Percentiles rank a stretch among this genome's conserved stretches.
Evolutionary conservation across 768 basidiomycete species (phyloP).

Genomic region (Agrocybe pediades): DNA sequence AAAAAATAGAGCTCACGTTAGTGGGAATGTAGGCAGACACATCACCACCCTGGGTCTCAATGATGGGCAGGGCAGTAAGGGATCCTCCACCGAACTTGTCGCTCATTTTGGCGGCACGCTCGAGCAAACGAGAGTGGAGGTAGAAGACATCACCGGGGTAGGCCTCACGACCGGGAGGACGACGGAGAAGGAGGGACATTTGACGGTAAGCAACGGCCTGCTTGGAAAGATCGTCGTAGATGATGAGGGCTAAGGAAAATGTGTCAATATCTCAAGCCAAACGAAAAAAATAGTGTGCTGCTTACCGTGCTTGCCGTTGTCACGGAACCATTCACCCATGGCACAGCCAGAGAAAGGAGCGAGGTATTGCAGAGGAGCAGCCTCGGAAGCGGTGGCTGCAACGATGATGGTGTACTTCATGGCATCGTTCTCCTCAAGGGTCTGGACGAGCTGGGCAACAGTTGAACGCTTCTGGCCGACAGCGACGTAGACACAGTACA

Average conservation of each 20-base stretch:
- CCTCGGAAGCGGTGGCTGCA: constrained; percentile 98
- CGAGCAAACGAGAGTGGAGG: constrained; percentile 99
- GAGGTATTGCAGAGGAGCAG: constrained; percentile 98
- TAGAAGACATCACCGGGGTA: constrained; percentile 99
- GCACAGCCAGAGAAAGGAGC: constrained; percentile 99
- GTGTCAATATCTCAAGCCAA: constrained; percentile 8
- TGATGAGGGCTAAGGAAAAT: constrained; percentile 74
- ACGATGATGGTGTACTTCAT: constrained; percentile 99
- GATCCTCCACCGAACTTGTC: constrained; percentile 99
- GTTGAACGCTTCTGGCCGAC: constrained; percentile 99
- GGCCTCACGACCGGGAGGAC: constrained; percentile 99
- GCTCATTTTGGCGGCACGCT: constrained; percentile 99
- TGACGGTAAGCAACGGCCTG: constrained; percentile 99
- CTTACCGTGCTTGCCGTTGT: constrained; percentile 97
- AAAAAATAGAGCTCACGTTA: constrained; percentile 53
- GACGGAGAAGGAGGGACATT: constrained; percentile 99
- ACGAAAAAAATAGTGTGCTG: background rate
- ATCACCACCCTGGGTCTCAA: constrained; percentile 99
- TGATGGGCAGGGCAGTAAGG: constrained; percentile 97
- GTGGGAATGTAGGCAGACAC: constrained; percentile 99
- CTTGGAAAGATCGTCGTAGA: constrained; percentile 99
- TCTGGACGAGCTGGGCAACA: constrained; percentile 98
- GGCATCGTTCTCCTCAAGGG: constrained; percentile 99
- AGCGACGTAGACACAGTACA: constrained; percentile 99
- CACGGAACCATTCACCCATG: constrained; percentile 99